Evolutionary conservation across 257 asterid genomes (phyloP), one percentile per base, ranked within the genome.

Genomic region (Agastache rugosa): DNA sequence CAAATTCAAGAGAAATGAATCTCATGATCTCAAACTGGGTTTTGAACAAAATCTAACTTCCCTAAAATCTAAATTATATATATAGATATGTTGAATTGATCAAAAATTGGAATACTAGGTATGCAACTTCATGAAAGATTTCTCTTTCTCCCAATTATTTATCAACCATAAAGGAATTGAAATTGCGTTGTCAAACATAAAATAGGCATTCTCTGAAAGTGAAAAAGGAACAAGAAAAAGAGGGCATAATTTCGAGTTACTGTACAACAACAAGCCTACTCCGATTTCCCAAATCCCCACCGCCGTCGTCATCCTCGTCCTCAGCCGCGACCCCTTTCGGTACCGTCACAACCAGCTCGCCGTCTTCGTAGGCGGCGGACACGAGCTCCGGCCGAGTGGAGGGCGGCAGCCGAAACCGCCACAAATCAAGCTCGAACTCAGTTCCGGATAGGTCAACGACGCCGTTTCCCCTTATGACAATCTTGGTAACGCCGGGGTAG

Each of bases 361-460:
- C 96, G 73, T 83, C 90, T 5, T 65, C 79, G 53, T 84, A 88
- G 3, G 77, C 82, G 22, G 91, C 95, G 1, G 85, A 81, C 35
- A 88, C 97, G 67, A 88, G 81, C 81, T 87, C 91, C 70, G 96
- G 93, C n/a, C 65, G 80, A 2, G 93, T 87, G 27, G 83, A 76
- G 0, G 75, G 83, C 25, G 97, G 96, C 22, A 91, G 90, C 60
- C 97, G 87, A 42, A 90, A 88, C 83, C 97, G 87, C 97, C 96
- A 92, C 78, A 88, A 23, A 69, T 88, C 91, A 56, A 90, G 86
- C 83, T 83, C 97, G 65, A 92, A 75, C 2, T 83, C 96, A 22
- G 81, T 83, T 19, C 87, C 87, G 29, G 78, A 76, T 6, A 80
- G 51, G 54, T 77, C 92, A 17, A 64, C 78, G 59, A 65, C 84